Evolutionary conservation across 352 stramenopile genomes (phyloP), one percentile per base, ranked within the genome.

Genomic region (Pythium sp.): DNA sequence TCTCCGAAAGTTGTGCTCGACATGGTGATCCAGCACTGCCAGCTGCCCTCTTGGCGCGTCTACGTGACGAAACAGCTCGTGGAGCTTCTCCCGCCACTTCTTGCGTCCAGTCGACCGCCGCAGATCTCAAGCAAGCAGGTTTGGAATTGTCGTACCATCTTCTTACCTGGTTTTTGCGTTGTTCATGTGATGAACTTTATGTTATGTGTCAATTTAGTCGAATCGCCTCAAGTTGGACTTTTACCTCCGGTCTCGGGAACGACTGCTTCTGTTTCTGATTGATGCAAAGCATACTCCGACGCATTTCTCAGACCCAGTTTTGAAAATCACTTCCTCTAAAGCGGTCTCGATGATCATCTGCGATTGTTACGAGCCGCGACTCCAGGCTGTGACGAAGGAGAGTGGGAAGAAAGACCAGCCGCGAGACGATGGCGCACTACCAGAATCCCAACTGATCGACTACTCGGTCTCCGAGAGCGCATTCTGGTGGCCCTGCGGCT

Each of bases 11-110:
- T 79, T 15, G 87, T 96, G 12, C 58, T 94, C 7, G 77, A 90
- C 56, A 73, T 94, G 51, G 68, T 94, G 5, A 71, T 93, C 47
- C 75, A 91, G 38, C 86, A 96, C 70, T 90, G 79, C n/a, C 56
- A 79, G 46, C 64, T 84, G 8, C 68, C 71, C 0, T 79, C 78
- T 5, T 96, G 87, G 87, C 84, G 78, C 41, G 82, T 88, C 6
- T 92, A 82, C 68, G 87, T 95, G 41, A 89, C 77, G 0, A 96
- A 95, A 58, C 84, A 93, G 56, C 82, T 96, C 56, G 68, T 95
- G 53, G 84, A 93, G 30, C 58, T 96, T 6, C 67, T 95, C 6
- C 81, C 87, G 43, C 73, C 81, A 15, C 66, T 96, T 1, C 68
- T 96, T 4, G 65, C 71, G 18, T 88, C 89, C 1, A 91, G 93